Percentiles rank a stretch among this genome's conserved stretches.
Evolutionary conservation across 306 rosid species (phyloP).

Genomic region (Lathyrus sativus): DNA sequence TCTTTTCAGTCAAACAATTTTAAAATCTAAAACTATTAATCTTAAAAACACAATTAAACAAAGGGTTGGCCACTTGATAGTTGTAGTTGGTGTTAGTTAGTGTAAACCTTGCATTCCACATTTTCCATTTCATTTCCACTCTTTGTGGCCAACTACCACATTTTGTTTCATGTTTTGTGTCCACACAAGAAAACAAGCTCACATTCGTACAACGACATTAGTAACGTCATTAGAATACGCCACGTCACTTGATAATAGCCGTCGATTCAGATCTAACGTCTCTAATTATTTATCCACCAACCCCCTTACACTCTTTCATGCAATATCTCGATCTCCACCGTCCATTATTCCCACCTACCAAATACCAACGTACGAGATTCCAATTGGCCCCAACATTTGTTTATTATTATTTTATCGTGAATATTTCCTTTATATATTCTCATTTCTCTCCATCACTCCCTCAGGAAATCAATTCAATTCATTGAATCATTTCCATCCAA

Average conservation of each 20-base stretch:
- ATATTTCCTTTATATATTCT: constrained; percentile 36
- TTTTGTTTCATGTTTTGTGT: constrained; percentile 12
- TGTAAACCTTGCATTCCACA: constrained; percentile 2
- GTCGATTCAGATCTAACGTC: constrained; percentile 45
- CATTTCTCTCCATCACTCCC: constrained; percentile 24
- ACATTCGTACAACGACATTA: neutral
- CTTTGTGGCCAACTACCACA: constrained; percentile 17
- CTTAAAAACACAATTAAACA: neutral
- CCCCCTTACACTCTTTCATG: constrained; percentile 41
- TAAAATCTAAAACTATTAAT: neutral
- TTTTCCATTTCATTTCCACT: neutral
- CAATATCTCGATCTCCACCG: constrained; percentile 36
- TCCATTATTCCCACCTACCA: constrained; percentile 67
- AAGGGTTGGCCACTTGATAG: neutral
- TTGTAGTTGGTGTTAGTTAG: neutral
- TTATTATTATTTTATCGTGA: neutral
- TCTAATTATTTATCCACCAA: constrained; percentile 47
- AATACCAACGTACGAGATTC: constrained; percentile 25
- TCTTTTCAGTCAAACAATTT: neutral
- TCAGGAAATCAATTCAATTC: constrained; percentile 33
- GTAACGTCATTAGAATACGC: neutral
- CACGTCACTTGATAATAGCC: constrained; percentile 41
- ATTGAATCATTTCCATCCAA: neutral
- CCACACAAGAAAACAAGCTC: constrained; percentile 7
- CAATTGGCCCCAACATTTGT: neutral